Evolutionary conservation across 2,329 filamentous ascomycete genomes (phyloP).

Genomic region (Microsporum ferrugineum): DNA sequence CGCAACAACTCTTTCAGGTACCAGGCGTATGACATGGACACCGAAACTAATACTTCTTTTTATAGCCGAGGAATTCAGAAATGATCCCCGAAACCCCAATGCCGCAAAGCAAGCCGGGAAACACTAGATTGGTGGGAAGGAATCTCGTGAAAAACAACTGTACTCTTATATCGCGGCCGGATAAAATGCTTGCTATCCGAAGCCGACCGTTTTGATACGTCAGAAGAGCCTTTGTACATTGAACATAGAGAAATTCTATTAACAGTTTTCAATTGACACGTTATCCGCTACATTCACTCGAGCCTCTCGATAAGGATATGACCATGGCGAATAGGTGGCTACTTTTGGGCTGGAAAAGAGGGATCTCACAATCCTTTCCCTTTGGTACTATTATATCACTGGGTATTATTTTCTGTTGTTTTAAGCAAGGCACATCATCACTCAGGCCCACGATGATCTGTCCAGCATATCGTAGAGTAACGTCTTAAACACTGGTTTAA

Average conservation of each 20-base stretch:
- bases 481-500: no score
- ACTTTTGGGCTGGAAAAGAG: not conserved
- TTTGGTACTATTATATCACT: not conserved
- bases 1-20: not conserved
- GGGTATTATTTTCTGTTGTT: no score
- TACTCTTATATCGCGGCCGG: constrained; percentile 1
- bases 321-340: not conserved
- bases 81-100: constrained; percentile 73
- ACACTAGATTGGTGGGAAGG: constrained; percentile 22
- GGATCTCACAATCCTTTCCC: not conserved
- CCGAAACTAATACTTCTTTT: not conserved
- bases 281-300: not conserved
- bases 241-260: constrained; percentile 14
- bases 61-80: constrained; percentile 85
- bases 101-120: constrained; percentile 21
- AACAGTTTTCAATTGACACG: constrained; percentile 1
- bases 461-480: no score
- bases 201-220: constrained; percentile 1
- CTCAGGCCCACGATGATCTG: no score
- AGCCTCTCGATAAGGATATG: not conserved
- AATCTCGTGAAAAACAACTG: constrained; percentile 1
- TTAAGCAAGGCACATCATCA: no score
- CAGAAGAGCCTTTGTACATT: constrained; percentile 14
- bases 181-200: not conserved
- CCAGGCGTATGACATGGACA: not conserved